A percentile compares a stretch with the other conserved stretches of the same genome.
Conservation (phyloP, 768 basidiomycete genomes). For the Phlebiopsis flavidoalba region DNA sequence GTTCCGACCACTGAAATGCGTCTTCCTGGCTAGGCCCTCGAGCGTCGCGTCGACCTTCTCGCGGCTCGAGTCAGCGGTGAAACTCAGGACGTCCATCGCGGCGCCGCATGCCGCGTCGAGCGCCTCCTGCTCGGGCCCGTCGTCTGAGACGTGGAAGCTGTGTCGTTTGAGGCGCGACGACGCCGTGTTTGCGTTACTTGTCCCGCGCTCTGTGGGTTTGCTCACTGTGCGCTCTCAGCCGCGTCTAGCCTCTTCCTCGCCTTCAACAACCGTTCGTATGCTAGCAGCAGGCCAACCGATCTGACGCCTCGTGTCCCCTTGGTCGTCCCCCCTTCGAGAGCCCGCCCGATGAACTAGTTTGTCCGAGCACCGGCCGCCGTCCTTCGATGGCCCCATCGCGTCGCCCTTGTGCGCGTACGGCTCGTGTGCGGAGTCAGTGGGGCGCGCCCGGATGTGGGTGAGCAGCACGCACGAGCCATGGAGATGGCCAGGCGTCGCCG, state of each 20-base stretch:
- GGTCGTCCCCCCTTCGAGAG: no score
- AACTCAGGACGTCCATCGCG: constrained; percentile 41
- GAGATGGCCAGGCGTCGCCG: constrained; percentile 40
- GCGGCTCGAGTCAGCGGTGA: constrained; percentile 17
- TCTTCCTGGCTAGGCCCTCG: constrained; percentile 42
- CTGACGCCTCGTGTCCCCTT: constrained; percentile 35
- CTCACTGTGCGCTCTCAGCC: no score
- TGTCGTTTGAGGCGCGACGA: constrained; percentile 45
- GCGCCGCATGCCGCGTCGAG: constrained; percentile 47
- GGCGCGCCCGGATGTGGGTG: not conserved
- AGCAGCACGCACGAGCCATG: constrained; percentile 30
- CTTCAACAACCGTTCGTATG: constrained; percentile 48
- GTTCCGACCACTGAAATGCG: constrained; percentile 63
- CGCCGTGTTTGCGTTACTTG: constrained; percentile 37
- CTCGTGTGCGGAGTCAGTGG: constrained; percentile 11
- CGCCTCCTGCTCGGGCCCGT: constrained; percentile 45
- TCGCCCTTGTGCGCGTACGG: constrained; percentile 40
- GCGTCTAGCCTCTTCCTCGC: no score
- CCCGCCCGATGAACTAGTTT: constrained; percentile 45
- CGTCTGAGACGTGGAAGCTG: constrained; percentile 52
- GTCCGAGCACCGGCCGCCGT: constrained; percentile 41
- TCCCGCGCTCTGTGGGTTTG: no score
- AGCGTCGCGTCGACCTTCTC: constrained; percentile 11
- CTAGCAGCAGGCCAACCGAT: constrained; percentile 42
- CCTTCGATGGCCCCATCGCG: constrained; percentile 46